Evolutionary conservation across 495 filamentous ascomycete genomes (phyloP), one percentile per base, ranked within the genome.

Genomic region (Paragyromitra xinjiangensis): DNA sequence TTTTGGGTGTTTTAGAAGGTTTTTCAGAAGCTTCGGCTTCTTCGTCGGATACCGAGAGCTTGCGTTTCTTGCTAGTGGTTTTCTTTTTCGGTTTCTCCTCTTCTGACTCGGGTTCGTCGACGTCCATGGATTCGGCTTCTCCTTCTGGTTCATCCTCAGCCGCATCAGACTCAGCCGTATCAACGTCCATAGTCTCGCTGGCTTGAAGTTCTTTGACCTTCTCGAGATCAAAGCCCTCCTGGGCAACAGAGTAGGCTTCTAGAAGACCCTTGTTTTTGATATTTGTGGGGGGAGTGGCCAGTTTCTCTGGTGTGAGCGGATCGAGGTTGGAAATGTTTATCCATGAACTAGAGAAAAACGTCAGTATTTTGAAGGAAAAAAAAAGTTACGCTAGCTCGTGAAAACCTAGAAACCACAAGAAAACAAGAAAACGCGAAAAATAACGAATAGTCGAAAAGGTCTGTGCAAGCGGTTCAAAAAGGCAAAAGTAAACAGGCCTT

Each of bases 1-100:
- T 82, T 59, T 82, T 82, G 8, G 80, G 79, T 26, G 80, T 81
- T 73, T 82, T 82, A 14, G 80, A 56, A 26, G 80, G 80, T 16
- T 82, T 81, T 39, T 81, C 80, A 3, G 80, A 75, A 44, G 75
- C 48, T 22, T 81, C 80, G 11, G 71, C 75, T 9, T 82, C 80
- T 24, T 81, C 80, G 37, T 82, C 80, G 3, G 80, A 81, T 39
- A 70, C 76, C 34, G 80, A 80, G 29, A 82, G 78, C 63, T 82
- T 82, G 59, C 80, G 80, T 50, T 82, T 82, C 59, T 82, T 81
- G 53, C 75, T 77, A 19, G 22, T 11, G 19, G 44, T 11, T 45
- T 79, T 79, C 16, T 71, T 77, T 19, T 79, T 79, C 4, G 75
- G 70, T 34, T 75, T 72, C 56, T 81, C 79, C 14, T 68, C 79